Base-by-base conservation (phyloP, 2,329 filamentous ascomycete species). In the Claviceps fusiformis region DNA sequence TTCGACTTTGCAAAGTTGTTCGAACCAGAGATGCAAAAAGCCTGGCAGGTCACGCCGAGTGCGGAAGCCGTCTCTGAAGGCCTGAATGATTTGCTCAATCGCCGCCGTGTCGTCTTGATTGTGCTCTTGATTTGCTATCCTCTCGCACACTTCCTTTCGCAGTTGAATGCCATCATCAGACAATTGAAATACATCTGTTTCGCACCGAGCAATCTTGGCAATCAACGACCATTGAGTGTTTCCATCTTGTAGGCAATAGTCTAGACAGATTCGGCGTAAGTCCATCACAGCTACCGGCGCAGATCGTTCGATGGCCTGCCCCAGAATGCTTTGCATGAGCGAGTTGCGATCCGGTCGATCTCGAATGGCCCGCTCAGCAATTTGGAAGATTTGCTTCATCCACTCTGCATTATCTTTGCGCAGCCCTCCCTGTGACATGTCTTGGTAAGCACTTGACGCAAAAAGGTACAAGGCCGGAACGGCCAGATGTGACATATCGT, bases 11-110 rank as follows among this genome's bases (percentile, higher is more conserved):
- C 65, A 67, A 1, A 77, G 65, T 55, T 75, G 70, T 46, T 67
- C 61, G 50, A 69, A 74, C 77, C 77, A 80, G 2, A 73, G 62
- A 50, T 69, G 70, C 57, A 79, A 57, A 55, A 79, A 79, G 5
- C 69, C 66, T 0, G 73, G 63, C 13, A 78, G 62, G 55, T 73
- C 71, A 53, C 75, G 72, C 11, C 67, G 70, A 5, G 66, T 71
- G 8, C 70, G 71, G 58, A 73, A 77, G 0, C 75, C 74, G 53
- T 71, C 64, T 2, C 72, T 70, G 24, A 79, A 68, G 1, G 71
- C 65, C 3, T 68, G 65, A 3, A 78, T 66, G 5, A 77, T 70
- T 11, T 68, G 62, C 4, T 63, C 62, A 35, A 68, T 64, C 10
- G 61, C 58, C 6, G 61, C 58, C 1, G 59, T 41, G 13, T 67